Percentiles rank a stretch among this genome's conserved stretches.
These are phyloP conservation scores for Fusarium sp. DNA, from an alignment of 2,329 filamentous ascomycete species.

Conservation along the genomic window DNA sequence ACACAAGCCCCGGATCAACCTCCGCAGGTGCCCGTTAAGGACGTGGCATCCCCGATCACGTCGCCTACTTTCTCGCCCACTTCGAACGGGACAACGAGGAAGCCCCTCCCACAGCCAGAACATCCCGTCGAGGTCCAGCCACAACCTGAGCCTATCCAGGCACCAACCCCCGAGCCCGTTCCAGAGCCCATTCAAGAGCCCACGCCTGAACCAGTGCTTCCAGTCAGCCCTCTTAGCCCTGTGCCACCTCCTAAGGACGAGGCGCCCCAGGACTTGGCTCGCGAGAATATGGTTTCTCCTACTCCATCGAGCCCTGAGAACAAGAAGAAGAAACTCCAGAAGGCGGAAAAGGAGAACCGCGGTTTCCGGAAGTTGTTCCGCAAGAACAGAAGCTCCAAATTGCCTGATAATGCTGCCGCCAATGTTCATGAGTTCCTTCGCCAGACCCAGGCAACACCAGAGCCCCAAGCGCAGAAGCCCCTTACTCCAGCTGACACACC, in stretches of 20 bases:
- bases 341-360: constrained; percentile 57
- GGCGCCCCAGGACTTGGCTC: constrained; percentile 28
- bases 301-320: constrained; percentile 54
- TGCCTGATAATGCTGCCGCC: constrained; percentile 61
- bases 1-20: constrained; percentile 40
- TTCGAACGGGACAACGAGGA: constrained; percentile 28
- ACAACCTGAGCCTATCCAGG: constrained; percentile 10
- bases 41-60: constrained; percentile 31
- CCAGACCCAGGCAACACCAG: constrained; percentile 45
- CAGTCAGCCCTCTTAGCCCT: constrained; percentile 29
- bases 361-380: constrained; percentile 74
- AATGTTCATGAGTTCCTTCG: constrained; percentile 63
- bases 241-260: constrained; percentile 41
- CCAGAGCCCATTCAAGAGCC: constrained; percentile 8
- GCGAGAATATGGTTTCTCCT: constrained; percentile 37
- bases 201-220: constrained; percentile 10
- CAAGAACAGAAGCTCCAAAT: constrained; percentile 68
- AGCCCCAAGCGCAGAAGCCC: constrained; percentile 18
- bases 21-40: constrained; percentile 56
- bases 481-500: constrained; percentile 39
- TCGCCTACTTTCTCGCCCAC: constrained; percentile 40
- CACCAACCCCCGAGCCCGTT: background rate
- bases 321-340: constrained; percentile 63
- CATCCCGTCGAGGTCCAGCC: background rate
- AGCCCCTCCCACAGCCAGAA: constrained; percentile 27